These are phyloP conservation scores for Magnaporthiopsis incrustans DNA, from an alignment of 2,329 filamentous ascomycete genomes.

Conservation along the genomic window DNA sequence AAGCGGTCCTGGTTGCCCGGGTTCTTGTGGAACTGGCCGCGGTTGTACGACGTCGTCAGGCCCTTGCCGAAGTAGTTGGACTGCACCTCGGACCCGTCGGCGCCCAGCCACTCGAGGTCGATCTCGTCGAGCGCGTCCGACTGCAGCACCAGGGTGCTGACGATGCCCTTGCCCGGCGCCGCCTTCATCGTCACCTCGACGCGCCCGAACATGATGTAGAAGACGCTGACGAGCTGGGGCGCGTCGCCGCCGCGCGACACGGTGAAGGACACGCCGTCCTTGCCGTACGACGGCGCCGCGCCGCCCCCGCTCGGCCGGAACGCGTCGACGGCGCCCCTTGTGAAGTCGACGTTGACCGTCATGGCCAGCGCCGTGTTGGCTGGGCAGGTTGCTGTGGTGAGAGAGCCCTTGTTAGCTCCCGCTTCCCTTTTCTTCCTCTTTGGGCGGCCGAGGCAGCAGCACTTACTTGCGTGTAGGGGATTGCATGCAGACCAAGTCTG, in stretches of 20 bases:
- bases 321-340: conserved; percentile 65
- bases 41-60: conserved; percentile 74
- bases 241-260: conserved; percentile 71
- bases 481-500: conserved; percentile 27
- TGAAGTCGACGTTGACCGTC: conserved; percentile 79
- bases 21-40: conserved; percentile 70
- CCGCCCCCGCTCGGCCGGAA: conserved; percentile 63
- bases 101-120: conserved; percentile 93
- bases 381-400: conserved; percentile 50
- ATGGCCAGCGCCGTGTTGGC: conserved; percentile 73
- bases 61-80: conserved; percentile 97
- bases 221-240: conserved; percentile 78
- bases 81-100: conserved; percentile 70
- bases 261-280: conserved; percentile 73
- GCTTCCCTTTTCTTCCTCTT: no score
- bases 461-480: conserved; percentile 21
- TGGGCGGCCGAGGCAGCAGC: neutral
- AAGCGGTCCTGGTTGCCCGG: conserved; percentile 64
- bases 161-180: conserved; percentile 82
- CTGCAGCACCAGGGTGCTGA: conserved; percentile 84
- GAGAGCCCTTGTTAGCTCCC: neutral
- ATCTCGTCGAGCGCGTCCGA: conserved; percentile 94
- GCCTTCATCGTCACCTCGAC: conserved; percentile 81
- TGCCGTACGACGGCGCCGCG: conserved; percentile 58
- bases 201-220: conserved; percentile 99